Evolutionary conservation across 345 rosid species (phyloP).

Genomic region (Gossypium thurberi): DNA sequence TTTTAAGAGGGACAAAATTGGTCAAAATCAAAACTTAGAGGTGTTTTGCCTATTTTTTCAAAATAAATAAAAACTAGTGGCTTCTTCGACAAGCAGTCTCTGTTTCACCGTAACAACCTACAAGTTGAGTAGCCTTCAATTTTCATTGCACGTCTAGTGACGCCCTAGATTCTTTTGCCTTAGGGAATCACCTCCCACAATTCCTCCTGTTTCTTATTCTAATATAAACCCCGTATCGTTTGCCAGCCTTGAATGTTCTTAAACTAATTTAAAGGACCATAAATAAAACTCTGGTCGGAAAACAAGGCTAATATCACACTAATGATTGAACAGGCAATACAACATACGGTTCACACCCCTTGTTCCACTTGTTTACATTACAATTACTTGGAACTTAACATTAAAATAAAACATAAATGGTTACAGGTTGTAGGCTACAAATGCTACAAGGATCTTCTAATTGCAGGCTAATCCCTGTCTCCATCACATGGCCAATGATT

Average conservation of each 20-base stretch:
- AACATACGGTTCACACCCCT: conserved; percentile 1
- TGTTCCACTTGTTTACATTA: not conserved
- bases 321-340: conserved; percentile 35
- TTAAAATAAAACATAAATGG: conserved; percentile 13
- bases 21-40: too few species aligned
- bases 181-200: conserved; percentile 4
- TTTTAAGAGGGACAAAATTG: too few species aligned
- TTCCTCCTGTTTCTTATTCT: conserved; percentile 12
- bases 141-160: not conserved
- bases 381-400: conserved; percentile 2
- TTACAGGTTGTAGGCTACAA: conserved; percentile 24
- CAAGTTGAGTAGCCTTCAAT: not conserved
- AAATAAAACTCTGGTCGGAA: conserved; percentile 14
- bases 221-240: conserved; percentile 1
- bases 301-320: not conserved
- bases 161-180: conserved; percentile 25
- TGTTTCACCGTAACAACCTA: not conserved
- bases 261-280: conserved; percentile 16
- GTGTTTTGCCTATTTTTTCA: not conserved
- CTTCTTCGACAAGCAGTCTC: not conserved
- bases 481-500: conserved; percentile 28
- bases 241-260: conserved; percentile 43
- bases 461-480: conserved; percentile 9
- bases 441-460: conserved; percentile 26
- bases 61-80: not conserved